Base-by-base conservation (phyloP, 1,284 basidiomycete genomes). In the Cerioporus squamosus region DNA sequence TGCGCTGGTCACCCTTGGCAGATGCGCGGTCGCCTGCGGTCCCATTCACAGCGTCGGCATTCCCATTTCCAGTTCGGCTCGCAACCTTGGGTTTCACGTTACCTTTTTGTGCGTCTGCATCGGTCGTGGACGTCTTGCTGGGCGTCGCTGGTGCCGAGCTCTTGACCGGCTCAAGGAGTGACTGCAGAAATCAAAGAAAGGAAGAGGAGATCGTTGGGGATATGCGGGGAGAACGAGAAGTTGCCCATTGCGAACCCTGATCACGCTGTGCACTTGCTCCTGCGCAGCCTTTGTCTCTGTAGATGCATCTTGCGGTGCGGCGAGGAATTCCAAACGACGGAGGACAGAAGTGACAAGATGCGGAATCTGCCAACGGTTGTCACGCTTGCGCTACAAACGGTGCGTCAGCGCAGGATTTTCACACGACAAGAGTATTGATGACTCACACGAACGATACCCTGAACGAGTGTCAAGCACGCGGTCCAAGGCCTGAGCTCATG, bases 191-290 rank as follows among this genome's bases (percentile, higher is more conserved):
- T 76, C 73, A 82, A 82, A 79, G 57, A 74, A 72, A 79, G 71
- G 48, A 63, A 77, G 75, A 77, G 71, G 73, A 51, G 65, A 70
- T 71, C 65, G 78, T 81, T 76, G 75, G 78, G 74, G 67, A 78
- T 71, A 76, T 75, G 72, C 68, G 68, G 75, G 69, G 66, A 74
- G 70, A 70, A 76, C 59, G 69, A 77, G 75, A 77, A 77, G 75
- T 70, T 73, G 80, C 74, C 79, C 79, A 77, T 70, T 81, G 83
- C 87, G 82, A 86, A 88, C 86, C 85, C 81, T 87, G 60, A 84
- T 83, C 56, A 85, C 77, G 64, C 73, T 76, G 74, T 80, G 77
- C 52, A 84, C 73, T 61, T 81, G 79, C 66, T 71, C 61, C 42
- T 70, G 56, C 51, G 59, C 62, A 62, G 66, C 68, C 52, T 51